Percentiles rank a stretch among this genome's conserved stretches.
These are phyloP conservation scores for Centrapalus pauciflorus DNA, from an alignment of 129 eudicot genomes.

Conservation along the genomic window DNA sequence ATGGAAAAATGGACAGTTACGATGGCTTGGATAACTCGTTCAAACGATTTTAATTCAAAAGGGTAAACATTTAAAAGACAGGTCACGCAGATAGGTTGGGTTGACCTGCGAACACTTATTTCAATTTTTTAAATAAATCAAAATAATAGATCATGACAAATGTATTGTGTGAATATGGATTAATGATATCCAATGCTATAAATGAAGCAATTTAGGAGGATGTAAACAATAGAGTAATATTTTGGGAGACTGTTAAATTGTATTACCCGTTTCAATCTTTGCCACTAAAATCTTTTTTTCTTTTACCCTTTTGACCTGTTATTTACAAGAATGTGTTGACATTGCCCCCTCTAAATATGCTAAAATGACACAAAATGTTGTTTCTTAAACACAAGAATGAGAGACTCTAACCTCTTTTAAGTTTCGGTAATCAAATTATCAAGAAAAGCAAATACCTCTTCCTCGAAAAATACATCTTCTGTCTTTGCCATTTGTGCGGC, in stretches of 20 bases:
- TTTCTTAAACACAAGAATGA: neutral
- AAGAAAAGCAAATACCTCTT: slow-evolving; percentile 35
- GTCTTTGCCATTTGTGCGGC: slow-evolving; percentile 81
- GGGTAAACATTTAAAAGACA: too few relatives aligned
- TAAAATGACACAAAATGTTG: neutral
- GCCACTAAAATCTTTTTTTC: neutral
- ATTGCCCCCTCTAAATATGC: neutral
- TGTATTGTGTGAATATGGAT: too few relatives aligned
- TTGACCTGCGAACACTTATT: neutral
- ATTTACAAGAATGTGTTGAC: neutral
- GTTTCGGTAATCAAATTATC: neutral
- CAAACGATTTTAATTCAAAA: too few relatives aligned
- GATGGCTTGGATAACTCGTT: neutral
- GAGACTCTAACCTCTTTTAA: neutral
- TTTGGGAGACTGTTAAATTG: neutral
- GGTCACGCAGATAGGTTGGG: neutral
- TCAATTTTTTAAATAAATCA: neutral
- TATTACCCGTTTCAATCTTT: neutral
- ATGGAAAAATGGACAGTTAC: too few relatives aligned
- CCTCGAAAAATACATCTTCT: slow-evolving; percentile 37
- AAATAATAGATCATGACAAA: too few relatives aligned
- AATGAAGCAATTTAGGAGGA: neutral
- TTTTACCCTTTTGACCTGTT: neutral
- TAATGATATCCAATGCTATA: too few relatives aligned
- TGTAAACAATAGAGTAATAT: neutral